phyloP scores from a whole-genome alignment of 2,329 filamentous ascomycete species.

The Blastomyces parvus region DNA sequence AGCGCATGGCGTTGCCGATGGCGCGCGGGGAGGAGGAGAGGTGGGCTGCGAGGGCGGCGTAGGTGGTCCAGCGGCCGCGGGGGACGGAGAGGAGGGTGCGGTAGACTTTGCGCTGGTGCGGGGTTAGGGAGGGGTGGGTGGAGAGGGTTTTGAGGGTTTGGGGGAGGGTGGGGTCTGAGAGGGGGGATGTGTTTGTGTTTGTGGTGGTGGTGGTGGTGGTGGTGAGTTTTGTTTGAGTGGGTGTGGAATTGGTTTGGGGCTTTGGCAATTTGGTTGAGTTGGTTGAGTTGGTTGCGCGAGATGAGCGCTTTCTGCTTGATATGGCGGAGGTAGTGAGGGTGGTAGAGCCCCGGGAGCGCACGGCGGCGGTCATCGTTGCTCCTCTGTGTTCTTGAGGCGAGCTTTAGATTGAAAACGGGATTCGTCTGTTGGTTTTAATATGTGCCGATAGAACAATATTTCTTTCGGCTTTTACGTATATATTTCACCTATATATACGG shows the following conservation, averaged over 20 bases:
- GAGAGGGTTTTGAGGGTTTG: conserved; percentile 35
- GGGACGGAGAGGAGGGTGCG: conserved; percentile 68
- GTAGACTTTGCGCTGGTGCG: conserved; percentile 52
- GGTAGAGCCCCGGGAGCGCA: background rate
- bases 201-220: background rate
- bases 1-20: conserved; percentile 64
- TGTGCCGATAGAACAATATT: background rate
- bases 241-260: background rate
- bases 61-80: conserved; percentile 63
- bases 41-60: conserved; percentile 59
- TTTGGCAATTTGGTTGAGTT: background rate
- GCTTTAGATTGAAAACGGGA: too few species aligned
- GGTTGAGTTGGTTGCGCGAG: background rate
- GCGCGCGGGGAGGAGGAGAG: conserved; percentile 64
- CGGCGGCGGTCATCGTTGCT: background rate
- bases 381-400: background rate
- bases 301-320: background rate
- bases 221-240: background rate
- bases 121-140: conserved; percentile 39
- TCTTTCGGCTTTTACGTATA: too few species aligned
- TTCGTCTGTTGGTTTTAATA: background rate
- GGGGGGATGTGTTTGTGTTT: background rate
- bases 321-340: background rate
- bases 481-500: background rate
- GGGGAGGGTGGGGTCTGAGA: conserved; percentile 3